Evolutionary conservation across 164 flowering plant species (phyloP).

Genomic region (Macadamia integrifolia): DNA sequence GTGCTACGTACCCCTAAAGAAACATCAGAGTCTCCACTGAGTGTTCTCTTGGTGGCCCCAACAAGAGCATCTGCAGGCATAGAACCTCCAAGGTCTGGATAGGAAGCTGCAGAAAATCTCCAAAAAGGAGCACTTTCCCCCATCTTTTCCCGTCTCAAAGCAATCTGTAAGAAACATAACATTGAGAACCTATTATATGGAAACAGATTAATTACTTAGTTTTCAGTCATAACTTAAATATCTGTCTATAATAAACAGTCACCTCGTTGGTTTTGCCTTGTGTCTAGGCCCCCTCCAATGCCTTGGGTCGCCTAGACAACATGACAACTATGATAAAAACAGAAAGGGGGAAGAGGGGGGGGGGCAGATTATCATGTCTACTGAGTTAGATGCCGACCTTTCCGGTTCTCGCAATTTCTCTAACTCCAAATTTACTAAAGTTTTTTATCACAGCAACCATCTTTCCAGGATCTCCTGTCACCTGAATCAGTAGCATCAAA

Average conservation of each 20-base stretch:
- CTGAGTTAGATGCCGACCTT: conserved; percentile 46
- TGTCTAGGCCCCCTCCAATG: no score
- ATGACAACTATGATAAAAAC: no score
- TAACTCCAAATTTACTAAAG: conserved; percentile 79
- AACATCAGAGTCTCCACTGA: conserved; percentile 19
- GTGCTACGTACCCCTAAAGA: conserved; percentile 44
- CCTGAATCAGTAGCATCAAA: conserved; percentile 34
- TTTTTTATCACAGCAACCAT: conserved; percentile 75
- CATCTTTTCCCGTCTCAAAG: conserved; percentile 83
- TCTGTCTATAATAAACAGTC: no score
- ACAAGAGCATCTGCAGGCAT: conserved; percentile 24
- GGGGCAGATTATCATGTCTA: neutral
- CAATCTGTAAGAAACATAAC: conserved; percentile 53
- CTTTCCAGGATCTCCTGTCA: conserved; percentile 99
- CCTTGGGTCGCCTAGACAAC: no score
- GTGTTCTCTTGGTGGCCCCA: conserved; percentile 12
- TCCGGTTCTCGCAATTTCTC: conserved; percentile 90
- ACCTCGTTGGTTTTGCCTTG: no score
- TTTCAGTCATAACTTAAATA: neutral
- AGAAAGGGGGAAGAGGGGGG: neutral
- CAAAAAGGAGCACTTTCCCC: conserved; percentile 97
- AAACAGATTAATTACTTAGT: neutral
- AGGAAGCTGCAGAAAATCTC: conserved; percentile 95
- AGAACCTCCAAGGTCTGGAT: conserved; percentile 74
- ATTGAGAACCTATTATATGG: neutral